These are phyloP conservation scores for Crucibulum laeve DNA, from an alignment of 768 basidiomycete species.

Conservation along the genomic window DNA sequence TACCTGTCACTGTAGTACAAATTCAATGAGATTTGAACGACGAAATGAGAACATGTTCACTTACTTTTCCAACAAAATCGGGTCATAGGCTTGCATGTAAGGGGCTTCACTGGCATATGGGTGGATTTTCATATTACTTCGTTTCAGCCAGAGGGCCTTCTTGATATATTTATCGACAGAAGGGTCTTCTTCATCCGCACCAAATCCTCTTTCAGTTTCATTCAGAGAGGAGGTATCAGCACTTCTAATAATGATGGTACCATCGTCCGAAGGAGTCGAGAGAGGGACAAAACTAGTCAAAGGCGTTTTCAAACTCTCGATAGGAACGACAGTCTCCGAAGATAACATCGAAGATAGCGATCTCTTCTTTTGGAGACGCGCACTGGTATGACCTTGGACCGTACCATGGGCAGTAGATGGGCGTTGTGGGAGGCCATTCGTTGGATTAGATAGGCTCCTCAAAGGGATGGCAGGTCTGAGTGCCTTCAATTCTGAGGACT, in stretches of 20 bases:
- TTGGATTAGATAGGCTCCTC: not conserved
- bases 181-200: conserved; percentile 12
- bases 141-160: conserved; percentile 35
- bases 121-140: conserved; percentile 47
- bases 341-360: conserved; percentile 30
- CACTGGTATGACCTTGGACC: not conserved
- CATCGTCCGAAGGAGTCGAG: too few relatives aligned
- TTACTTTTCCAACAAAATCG: conserved; percentile 54
- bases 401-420: not conserved
- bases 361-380: conserved; percentile 29
- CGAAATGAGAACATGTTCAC: conserved; percentile 15
- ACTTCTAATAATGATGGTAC: too few relatives aligned
- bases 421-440: not conserved
- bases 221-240: too few relatives aligned
- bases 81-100: conserved; percentile 68
- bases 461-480: not conserved
- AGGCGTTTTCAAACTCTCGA: not conserved
- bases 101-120: conserved; percentile 46
- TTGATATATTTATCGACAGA: conserved; percentile 17
- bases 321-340: not conserved
- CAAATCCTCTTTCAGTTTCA: conserved; percentile 12
- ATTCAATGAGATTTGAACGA: conserved; percentile 2
- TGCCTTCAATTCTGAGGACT: not conserved
- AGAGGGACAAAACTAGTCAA: too few relatives aligned
- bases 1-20: conserved; percentile 51